Evolutionary conservation across 257 asterid species (phyloP).

Genomic region (Linderniella brevidens): DNA sequence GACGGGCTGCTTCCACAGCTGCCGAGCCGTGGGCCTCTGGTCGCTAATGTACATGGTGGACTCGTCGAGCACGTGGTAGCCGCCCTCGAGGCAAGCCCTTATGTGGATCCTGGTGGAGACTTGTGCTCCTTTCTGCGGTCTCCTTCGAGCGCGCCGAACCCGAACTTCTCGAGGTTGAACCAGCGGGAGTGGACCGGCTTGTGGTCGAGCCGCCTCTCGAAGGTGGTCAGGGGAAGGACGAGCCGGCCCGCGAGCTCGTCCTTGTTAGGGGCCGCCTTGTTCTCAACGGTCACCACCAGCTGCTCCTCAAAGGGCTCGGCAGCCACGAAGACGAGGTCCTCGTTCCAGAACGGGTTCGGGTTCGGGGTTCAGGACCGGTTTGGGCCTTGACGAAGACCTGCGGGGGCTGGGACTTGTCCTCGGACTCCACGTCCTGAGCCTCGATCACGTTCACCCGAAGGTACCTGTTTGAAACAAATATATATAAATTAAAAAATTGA

Average conservation of each 20-base stretch:
- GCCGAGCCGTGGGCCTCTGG: conserved; percentile 47
- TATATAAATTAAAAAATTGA: too few species aligned
- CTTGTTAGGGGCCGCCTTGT: conserved; percentile 15
- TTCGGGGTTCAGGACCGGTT: conserved; percentile 12
- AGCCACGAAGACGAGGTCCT: conserved; percentile 20
- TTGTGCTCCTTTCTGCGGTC: conserved; percentile 30
- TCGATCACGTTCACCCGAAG: conserved; percentile 46
- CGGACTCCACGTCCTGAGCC: conserved; percentile 46
- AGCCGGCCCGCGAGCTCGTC: conserved; percentile 42
- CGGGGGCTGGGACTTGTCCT: conserved; percentile 35
- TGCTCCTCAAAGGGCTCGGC: conserved; percentile 23
- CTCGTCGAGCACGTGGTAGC: conserved; percentile 59
- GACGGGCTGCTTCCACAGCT: conserved; percentile 46
- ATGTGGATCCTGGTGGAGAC: conserved; percentile 46
- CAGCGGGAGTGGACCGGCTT: conserved; percentile 38
- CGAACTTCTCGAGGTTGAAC: conserved; percentile 39
- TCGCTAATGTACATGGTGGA: conserved; percentile 60
- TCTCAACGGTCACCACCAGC: conserved; percentile 12
- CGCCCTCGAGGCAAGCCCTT: conserved; percentile 50
- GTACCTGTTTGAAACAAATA: too few species aligned
- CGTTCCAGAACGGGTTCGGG: background rate
- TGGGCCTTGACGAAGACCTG: conserved; percentile 25
- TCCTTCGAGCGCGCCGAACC: conserved; percentile 48
- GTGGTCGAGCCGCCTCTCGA: conserved; percentile 48
- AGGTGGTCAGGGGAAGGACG: conserved; percentile 19